Conservation (phyloP, 1,284 basidiomycete species). For the Bjerkandera adusta region DNA sequence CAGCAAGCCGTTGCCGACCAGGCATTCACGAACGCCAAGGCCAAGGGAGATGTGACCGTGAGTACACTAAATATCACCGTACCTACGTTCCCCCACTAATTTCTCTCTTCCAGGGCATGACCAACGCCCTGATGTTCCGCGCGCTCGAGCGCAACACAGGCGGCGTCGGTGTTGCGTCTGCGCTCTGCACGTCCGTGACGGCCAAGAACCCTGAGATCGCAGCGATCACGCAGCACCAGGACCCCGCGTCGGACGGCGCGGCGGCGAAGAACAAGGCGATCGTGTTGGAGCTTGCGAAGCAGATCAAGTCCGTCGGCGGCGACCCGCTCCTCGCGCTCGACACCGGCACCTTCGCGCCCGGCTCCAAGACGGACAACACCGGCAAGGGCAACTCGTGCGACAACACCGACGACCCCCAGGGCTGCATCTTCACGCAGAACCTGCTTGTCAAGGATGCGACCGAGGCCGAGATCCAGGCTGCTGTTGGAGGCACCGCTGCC, state of each 20-base stretch:
- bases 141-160: conserved; percentile 70
- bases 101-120: conserved; percentile 37
- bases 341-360: conserved; percentile 65
- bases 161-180: conserved; percentile 48
- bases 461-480: conserved; percentile 55
- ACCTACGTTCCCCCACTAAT: neutral
- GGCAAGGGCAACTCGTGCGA: conserved; percentile 49
- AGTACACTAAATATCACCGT: neutral
- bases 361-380: conserved; percentile 50
- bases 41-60: conserved; percentile 47
- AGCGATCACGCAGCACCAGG: conserved; percentile 67
- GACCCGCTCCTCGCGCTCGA: conserved; percentile 59
- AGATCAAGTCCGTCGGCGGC: conserved; percentile 63
- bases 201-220: conserved; percentile 68
- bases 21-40: conserved; percentile 73
- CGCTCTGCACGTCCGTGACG: conserved; percentile 50
- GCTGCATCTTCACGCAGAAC: conserved; percentile 66
- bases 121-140: conserved; percentile 60
- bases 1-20: conserved; percentile 66
- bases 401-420: conserved; percentile 48
- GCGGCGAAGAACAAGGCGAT: conserved; percentile 63
- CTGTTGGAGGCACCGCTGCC: conserved; percentile 45
- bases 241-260: conserved; percentile 59
- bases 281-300: conserved; percentile 55
- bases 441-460: conserved; percentile 58